Conservation (phyloP, 306 rosid species). For the cucumber (Cucumis sativus) region DNA sequence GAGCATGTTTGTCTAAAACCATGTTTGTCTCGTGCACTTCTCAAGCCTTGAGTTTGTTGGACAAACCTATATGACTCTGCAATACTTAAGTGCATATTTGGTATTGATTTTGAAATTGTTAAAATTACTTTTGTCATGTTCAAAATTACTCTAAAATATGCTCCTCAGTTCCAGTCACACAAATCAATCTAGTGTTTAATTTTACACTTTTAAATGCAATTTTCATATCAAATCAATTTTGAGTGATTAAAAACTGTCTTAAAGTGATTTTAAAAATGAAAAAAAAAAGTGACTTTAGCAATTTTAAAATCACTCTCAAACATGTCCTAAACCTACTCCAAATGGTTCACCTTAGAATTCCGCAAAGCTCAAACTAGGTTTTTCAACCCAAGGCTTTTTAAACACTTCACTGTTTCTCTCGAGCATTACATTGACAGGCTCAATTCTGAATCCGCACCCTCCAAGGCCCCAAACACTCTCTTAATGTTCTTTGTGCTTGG, state of each 20-base stretch:
- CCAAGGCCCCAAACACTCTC: neutral
- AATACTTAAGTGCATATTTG: neutral
- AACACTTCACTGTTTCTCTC: neutral
- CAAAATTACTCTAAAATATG: no score
- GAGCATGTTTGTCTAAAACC: no score
- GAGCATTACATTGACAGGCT: neutral
- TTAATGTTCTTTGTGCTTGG: neutral
- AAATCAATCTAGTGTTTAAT: no score
- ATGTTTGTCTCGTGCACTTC: neutral
- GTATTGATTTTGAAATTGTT: no score
- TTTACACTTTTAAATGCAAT: no score
- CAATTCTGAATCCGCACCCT: neutral
- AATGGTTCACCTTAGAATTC: neutral
- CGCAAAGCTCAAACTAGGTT: neutral
- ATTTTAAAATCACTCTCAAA: no score
- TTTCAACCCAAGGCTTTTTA: neutral
- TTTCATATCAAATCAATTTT: no score
- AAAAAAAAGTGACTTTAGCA: no score
- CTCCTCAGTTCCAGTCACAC: no score
- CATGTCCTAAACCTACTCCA: neutral
- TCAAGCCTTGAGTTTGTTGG: neutral
- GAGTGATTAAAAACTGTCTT: no score
- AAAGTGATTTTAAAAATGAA: no score
- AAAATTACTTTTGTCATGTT: no score
- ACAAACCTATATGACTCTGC: neutral